Conservation (phyloP, 805 yeast species). For the Yamadazyma nakazawae region DNA sequence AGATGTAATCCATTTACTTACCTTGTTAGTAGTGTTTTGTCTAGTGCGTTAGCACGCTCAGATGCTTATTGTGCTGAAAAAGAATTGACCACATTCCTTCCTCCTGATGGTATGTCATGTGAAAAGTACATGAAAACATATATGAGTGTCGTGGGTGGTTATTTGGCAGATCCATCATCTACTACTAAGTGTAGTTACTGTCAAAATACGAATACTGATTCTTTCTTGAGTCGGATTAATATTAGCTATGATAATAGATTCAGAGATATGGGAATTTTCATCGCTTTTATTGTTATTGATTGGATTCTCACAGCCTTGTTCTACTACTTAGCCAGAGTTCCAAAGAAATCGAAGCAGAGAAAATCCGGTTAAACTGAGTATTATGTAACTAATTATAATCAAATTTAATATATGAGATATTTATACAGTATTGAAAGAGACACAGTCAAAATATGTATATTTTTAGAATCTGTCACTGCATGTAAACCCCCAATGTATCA, state of each 20-base stretch:
- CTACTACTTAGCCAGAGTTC: constrained; percentile 71
- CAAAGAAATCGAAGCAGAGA: constrained; percentile 50
- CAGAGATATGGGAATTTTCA: constrained; percentile 60
- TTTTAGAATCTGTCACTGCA: too few species aligned
- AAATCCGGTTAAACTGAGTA: constrained; percentile 13
- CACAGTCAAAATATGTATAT: too few species aligned
- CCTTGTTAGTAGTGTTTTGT: constrained; percentile 51
- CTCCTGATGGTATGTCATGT: constrained; percentile 27
- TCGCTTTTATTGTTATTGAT: constrained; percentile 32
- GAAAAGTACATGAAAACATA: constrained; percentile 23
- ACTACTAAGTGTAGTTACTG: constrained; percentile 60
- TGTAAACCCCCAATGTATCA: too few species aligned
- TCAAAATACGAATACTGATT: constrained; percentile 52
- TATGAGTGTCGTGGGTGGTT: constrained; percentile 39
- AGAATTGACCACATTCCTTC: constrained; percentile 20
- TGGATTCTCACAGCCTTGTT: constrained; percentile 26
- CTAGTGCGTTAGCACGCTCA: constrained; percentile 26
- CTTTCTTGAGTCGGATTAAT: constrained; percentile 46
- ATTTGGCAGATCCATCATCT: constrained; percentile 37
- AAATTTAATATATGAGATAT: too few species aligned
- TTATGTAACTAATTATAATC: neutral
- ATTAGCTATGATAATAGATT: constrained; percentile 50
- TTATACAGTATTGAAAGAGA: too few species aligned
- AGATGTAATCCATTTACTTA: constrained; percentile 65
- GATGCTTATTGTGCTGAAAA: constrained; percentile 32